Percentiles rank a stretch among this genome's conserved stretches.
These are phyloP conservation scores for Phlyctochytrium arcticum DNA, from an alignment of 192 early-diverging fungal genomes.

Conservation along the genomic window DNA sequence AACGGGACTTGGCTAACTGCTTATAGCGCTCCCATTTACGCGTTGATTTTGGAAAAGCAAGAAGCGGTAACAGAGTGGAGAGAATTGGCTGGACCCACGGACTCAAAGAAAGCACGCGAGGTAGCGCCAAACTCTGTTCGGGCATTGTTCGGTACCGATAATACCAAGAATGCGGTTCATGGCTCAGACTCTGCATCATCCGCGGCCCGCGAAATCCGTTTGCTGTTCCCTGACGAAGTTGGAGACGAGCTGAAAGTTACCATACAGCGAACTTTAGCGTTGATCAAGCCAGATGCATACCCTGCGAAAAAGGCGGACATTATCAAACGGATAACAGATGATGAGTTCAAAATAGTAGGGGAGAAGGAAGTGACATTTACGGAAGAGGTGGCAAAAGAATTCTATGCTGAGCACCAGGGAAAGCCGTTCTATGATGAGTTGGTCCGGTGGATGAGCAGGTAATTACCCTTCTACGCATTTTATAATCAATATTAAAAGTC, in stretches of 20 bases:
- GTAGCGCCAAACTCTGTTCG: constrained; percentile 42
- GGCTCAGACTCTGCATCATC: constrained; percentile 51
- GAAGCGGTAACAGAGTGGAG: constrained; percentile 40
- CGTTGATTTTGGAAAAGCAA: constrained; percentile 39
- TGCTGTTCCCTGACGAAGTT: constrained; percentile 39
- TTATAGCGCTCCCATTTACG: constrained; percentile 20
- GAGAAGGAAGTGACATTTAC: constrained; percentile 36
- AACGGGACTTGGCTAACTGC: not conserved
- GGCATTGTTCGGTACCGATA: constrained; percentile 48
- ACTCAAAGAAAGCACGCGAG: constrained; percentile 48
- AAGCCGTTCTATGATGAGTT: constrained; percentile 46
- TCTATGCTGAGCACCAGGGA: constrained; percentile 44
- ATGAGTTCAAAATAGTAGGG: constrained; percentile 42
- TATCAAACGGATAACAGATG: not conserved
- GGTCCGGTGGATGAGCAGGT: constrained; percentile 53
- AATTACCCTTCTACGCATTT: not conserved
- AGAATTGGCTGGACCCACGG: constrained; percentile 50
- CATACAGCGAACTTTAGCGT: constrained; percentile 23
- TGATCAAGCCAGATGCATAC: constrained; percentile 39
- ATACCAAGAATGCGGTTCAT: constrained; percentile 51
- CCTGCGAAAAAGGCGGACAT: constrained; percentile 2
- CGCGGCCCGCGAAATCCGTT: constrained; percentile 45
- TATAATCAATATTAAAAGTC: not conserved
- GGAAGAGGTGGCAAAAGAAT: constrained; percentile 38
- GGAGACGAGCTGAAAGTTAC: too few relatives aligned